phyloP scores from a whole-genome alignment of 2,329 filamentous ascomycete genomes.

The Exophiala phaeomuriformis region DNA sequence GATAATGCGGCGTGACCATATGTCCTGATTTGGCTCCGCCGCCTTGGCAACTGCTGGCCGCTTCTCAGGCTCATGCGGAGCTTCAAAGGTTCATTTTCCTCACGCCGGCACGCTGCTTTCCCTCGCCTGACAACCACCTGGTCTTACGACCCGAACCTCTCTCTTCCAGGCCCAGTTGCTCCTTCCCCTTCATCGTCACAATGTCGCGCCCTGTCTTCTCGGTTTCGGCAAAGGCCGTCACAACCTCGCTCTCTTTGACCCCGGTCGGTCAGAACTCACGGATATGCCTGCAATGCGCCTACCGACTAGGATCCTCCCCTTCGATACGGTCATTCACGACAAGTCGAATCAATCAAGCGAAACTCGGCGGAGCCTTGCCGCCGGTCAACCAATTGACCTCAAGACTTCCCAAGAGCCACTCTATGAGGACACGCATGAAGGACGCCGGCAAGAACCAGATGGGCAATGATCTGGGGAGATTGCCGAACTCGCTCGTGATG shows the following conservation, averaged over 20 bases:
- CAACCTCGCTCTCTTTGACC: neutral
- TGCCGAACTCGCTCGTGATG: slow-evolving; percentile 16
- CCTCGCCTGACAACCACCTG: no score
- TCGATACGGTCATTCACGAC: slow-evolving; percentile 12
- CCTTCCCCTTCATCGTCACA: neutral
- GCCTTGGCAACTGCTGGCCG: no score
- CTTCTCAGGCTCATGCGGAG: no score
- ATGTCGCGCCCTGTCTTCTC: slow-evolving; percentile 4
- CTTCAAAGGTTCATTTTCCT: no score
- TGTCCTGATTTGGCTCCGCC: no score
- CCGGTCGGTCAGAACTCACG: neutral
- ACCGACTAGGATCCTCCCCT: slow-evolving; percentile 2
- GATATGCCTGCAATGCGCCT: slow-evolving; percentile 13
- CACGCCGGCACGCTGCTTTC: no score
- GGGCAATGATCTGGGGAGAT: slow-evolving; percentile 17
- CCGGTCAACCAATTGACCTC: neutral
- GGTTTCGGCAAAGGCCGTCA: neutral
- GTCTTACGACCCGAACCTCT: no score
- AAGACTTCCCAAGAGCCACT: slow-evolving; percentile 1
- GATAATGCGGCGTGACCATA: no score
- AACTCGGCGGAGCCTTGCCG: neutral
- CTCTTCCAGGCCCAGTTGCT: no score
- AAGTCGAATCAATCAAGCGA: slow-evolving; percentile 8
- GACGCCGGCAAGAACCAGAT: slow-evolving; percentile 6
- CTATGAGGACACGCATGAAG: neutral